Base-by-base conservation (phyloP, 495 filamentous ascomycete species). In the Alectoria sarmentosa region DNA sequence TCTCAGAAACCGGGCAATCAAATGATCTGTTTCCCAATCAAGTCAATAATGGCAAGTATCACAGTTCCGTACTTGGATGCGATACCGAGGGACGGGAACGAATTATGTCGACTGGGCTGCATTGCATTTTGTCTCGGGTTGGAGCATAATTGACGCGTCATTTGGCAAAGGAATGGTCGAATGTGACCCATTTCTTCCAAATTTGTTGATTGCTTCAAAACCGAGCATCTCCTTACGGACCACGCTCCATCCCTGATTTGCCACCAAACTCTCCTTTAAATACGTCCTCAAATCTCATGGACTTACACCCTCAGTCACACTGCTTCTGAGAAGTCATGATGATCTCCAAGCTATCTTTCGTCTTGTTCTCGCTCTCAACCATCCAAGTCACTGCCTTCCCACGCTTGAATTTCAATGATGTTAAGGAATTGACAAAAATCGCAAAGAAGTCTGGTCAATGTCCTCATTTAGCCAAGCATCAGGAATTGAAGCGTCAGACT, bases 381-480 rank as follows among this genome's bases (percentile, higher is more conserved):
- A 23, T 56, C n/a, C 42, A 42, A 17, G 65, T 58, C 26, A 38
- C 21, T 26, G 60, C 60, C 13, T 63, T 66, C 17, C 65, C 65
- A 36, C 65, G 23, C 37, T 9, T 66, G 6, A 48, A 54, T n/a
- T 10, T 26, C 3, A 17, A 44, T 1, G 26, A 30, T 14, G 19
- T 66, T 15, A 21, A 63, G 32, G 19, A 38, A 5, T 10, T 66
- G 52, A 14, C 52, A 17, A 56, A 61, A 41, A 36, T 30, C 10
- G 37, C 36, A 38, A 34, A 37, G 15, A 32, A 46, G 36, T 39
- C 42, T 1, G 14, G 59, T 14, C 44, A 28, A 34, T 65, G 46
- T 36, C 64, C 44, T 41, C 52, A 60, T 58, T 7, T 38, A 60
- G 58, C 58, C 34, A 65, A 34, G 15, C 13, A 58, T 1, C 34